Conservation (phyloP, 495 filamentous ascomycete genomes). For the Penicillium odoratum region DNA sequence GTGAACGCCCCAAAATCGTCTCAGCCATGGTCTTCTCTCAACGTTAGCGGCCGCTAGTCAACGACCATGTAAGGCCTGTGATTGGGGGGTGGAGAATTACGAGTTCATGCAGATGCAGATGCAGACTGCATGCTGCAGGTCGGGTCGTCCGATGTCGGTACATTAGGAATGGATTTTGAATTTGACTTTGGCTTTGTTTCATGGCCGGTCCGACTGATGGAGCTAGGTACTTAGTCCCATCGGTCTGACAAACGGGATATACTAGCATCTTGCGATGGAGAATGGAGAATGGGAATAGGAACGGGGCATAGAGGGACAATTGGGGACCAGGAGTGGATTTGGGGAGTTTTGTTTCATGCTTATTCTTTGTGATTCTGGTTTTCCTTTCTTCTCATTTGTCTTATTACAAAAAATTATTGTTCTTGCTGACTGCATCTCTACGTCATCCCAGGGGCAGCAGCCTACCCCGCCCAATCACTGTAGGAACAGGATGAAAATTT, state of each 20-base stretch:
- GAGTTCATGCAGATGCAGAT: neutral
- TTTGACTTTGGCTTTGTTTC: neutral
- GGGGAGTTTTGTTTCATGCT: no score
- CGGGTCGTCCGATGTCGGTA: no score
- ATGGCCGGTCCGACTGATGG: neutral
- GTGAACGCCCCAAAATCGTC: neutral
- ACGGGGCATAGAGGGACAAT: neutral
- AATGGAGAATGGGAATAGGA: neutral
- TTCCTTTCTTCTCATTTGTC: no score
- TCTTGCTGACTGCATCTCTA: no score
- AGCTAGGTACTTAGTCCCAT: neutral
- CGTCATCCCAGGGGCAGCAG: no score
- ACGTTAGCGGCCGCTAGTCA: neutral
- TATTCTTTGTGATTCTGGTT: no score
- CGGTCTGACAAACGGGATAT: neutral
- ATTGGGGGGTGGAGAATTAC: neutral
- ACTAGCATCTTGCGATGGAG: neutral
- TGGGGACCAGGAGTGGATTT: neutral
- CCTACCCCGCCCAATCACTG: no score
- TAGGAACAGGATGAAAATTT: no score
- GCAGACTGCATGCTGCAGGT: neutral
- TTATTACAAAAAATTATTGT: no score
- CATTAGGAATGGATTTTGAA: neutral
- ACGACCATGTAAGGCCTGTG: neutral
- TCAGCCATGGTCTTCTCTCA: conserved; percentile 4